Evolutionary conservation across 2,329 filamentous ascomycete genomes (phyloP).

Genomic region (Alternaria sp.): DNA sequence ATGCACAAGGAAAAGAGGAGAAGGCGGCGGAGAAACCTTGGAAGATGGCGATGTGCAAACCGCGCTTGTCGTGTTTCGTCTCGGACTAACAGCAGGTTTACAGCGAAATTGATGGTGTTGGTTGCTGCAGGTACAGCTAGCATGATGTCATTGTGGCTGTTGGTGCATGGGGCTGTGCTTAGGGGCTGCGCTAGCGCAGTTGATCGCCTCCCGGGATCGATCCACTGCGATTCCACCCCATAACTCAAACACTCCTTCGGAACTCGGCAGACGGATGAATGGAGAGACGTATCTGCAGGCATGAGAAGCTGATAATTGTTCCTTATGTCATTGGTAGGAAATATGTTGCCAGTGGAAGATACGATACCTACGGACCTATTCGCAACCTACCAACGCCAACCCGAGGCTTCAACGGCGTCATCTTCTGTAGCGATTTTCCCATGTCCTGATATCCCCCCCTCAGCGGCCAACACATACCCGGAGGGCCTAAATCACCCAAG

Average conservation of each 20-base stretch:
- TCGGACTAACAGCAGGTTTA: slow-evolving; percentile 20
- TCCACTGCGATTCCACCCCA: neutral
- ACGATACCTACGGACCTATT: neutral
- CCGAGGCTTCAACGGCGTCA: neutral
- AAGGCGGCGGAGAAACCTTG: neutral
- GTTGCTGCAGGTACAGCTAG: slow-evolving; percentile 14
- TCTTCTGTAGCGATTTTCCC: neutral
- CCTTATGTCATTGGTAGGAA: neutral
- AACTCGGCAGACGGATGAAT: neutral
- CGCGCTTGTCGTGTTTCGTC: slow-evolving; percentile 7
- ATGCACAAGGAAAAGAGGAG: slow-evolving; percentile 3
- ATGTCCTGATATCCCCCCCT: neutral
- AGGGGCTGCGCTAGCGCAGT: neutral
- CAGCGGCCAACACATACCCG: neutral
- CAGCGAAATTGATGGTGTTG: slow-evolving; percentile 11
- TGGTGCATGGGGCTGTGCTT: slow-evolving; percentile 1
- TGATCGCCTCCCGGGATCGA: slow-evolving; percentile 13
- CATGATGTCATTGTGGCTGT: slow-evolving; percentile 18
- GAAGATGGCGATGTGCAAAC: slow-evolving; percentile 2
- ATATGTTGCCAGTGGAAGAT: neutral
- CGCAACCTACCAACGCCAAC: neutral
- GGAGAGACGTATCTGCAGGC: neutral
- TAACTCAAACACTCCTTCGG: slow-evolving; percentile 1
- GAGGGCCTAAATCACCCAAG: neutral
- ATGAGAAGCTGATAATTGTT: neutral